Evolutionary conservation across 129 eudicot species (phyloP), one percentile per base, ranked within the genome.

Genomic region (Artemisia argyi): DNA sequence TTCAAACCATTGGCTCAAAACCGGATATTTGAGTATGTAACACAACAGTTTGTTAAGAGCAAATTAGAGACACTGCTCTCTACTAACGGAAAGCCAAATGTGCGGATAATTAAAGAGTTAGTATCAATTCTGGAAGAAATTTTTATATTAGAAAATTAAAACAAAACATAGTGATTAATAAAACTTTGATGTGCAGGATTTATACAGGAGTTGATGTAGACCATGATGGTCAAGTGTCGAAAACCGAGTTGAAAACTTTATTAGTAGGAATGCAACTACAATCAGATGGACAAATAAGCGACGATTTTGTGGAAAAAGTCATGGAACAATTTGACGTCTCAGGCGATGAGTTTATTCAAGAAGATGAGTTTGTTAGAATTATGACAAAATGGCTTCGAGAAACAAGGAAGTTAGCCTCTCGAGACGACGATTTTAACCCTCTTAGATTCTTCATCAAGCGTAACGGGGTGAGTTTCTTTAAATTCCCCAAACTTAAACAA

Each of bases 1-100:
- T 89, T 89, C 75, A 83, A 84, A 69, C 96, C 96, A 52, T 86
- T 89, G 96, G 66, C 84, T 53, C 89, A 86, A 73, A 79, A 74
- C 55, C 72, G 96, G 52, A 73, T 54, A 65, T 73, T 83, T 19
- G 87, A 71, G 52, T 89, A 72, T 68, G 70, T 83, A 83, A 77
- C 79, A 69, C 80, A 74, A 54, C 79, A 74, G 6, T 81, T 83
- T 71, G 88, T 80, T 39, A 76, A 79, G 74, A 83, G 76, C 84
- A 85, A 73, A 77, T 73, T 88, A 39, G 73, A 75, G 13, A 65
- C 48, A 28, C 89, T 86, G 26, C 76, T 86, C 42, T 73, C 85
- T 0, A 30, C n/a, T 11, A 79, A 84, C 42, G 92, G 96, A 55
- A 77, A 60, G 76, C 91, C 87, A 62, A 83, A 86, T 66, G 68